Percentiles rank a stretch among this genome's conserved stretches.
Evolutionary conservation across 2,329 filamentous ascomycete genomes (phyloP).

Genomic region (Gliomastix tumulicola): DNA sequence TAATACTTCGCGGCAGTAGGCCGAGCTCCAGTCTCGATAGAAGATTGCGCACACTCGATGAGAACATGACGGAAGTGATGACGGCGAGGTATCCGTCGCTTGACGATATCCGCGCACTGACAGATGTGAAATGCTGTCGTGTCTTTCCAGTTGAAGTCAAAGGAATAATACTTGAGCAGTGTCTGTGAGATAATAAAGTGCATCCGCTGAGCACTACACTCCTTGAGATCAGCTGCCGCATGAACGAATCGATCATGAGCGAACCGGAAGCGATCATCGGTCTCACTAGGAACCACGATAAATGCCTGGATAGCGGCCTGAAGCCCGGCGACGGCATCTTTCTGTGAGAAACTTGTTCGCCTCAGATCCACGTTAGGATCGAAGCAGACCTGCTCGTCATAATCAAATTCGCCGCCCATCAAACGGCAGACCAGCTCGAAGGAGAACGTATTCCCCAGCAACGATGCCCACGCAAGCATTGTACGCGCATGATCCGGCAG

Average conservation of each 20-base stretch:
- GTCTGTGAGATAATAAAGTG: slow-evolving; percentile 83
- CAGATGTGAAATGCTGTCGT: slow-evolving; percentile 77
- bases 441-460: slow-evolving; percentile 77
- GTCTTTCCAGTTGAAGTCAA: slow-evolving; percentile 59
- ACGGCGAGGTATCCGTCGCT: slow-evolving; percentile 51
- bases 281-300: slow-evolving; percentile 73
- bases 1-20: slow-evolving; percentile 81
- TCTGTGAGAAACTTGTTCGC: slow-evolving; percentile 42
- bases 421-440: slow-evolving; percentile 74
- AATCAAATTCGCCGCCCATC: slow-evolving; percentile 67
- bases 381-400: slow-evolving; percentile 32
- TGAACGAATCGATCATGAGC: slow-evolving; percentile 82
- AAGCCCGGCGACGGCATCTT: slow-evolving; percentile 69
- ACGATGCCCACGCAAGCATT: slow-evolving; percentile 78
- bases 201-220: slow-evolving; percentile 70
- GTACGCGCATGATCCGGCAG: slow-evolving; percentile 66
- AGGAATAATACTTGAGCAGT: slow-evolving; percentile 63
- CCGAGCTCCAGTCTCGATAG: slow-evolving; percentile 75
- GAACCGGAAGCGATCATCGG: slow-evolving; percentile 83
- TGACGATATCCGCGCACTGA: slow-evolving; percentile 69
- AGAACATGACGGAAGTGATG: slow-evolving; percentile 68
- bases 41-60: slow-evolving; percentile 69
- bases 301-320: slow-evolving; percentile 75
- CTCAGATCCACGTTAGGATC: neutral
- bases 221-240: slow-evolving; percentile 62